Conservation (phyloP, 305 asterid species). For the Fraxinus angustifolia region DNA sequence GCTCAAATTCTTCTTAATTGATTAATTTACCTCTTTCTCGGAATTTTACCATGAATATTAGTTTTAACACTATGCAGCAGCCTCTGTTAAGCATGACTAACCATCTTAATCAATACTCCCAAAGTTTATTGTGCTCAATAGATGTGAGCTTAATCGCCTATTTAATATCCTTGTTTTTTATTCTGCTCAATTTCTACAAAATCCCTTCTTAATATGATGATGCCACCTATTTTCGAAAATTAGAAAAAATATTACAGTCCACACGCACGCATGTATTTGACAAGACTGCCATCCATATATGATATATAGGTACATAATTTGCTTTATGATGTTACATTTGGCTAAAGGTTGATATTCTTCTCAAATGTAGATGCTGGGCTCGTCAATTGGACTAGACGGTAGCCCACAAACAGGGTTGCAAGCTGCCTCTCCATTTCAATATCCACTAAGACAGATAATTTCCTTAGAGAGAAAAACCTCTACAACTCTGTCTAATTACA, state of each 20-base stretch:
- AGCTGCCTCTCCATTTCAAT: slow-evolving; percentile 54
- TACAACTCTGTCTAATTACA: slow-evolving; percentile 40
- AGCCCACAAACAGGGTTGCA: slow-evolving; percentile 48
- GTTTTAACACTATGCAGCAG: not conserved
- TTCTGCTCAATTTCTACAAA: not conserved
- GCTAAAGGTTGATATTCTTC: slow-evolving; percentile 9
- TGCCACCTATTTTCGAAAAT: not conserved
- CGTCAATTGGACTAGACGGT: slow-evolving; percentile 52
- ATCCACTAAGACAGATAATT: slow-evolving; percentile 53
- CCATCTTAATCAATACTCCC: not conserved
- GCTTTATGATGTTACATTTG: not conserved
- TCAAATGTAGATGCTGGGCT: slow-evolving; percentile 40
- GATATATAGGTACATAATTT: not conserved
- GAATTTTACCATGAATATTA: not conserved
- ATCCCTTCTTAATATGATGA: not conserved
- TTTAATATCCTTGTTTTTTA: not conserved
- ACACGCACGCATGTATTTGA: not conserved
- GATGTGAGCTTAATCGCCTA: not conserved
- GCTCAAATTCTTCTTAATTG: not conserved
- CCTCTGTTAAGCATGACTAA: not conserved
- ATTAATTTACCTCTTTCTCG: not conserved
- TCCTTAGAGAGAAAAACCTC: slow-evolving; percentile 64
- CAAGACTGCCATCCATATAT: not conserved
- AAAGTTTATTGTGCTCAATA: not conserved
- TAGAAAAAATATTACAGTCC: not conserved